phyloP scores from a whole-genome alignment of 805 yeast genomes.

The Saccharomycopsis schoenii region DNA sequence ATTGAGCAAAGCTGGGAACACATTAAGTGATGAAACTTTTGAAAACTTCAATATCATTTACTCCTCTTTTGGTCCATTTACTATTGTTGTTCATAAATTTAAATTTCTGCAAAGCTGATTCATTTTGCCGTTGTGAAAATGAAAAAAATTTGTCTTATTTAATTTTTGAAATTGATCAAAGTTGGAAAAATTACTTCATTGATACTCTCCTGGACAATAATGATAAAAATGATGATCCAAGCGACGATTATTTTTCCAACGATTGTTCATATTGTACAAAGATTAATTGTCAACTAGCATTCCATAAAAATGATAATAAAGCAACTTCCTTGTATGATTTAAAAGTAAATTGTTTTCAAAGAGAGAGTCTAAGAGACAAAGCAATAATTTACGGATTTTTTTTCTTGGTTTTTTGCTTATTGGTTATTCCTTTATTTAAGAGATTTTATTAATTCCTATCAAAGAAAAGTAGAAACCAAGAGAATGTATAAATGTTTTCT shows the following conservation, averaged over 20 bases:
- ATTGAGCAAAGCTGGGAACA: neutral
- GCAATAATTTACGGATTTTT: conserved; percentile 15
- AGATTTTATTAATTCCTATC: neutral
- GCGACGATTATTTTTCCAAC: neutral
- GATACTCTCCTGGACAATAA: neutral
- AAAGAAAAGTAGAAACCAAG: neutral
- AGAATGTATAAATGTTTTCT: neutral
- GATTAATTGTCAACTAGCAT: conserved; percentile 5
- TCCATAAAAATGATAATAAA: neutral
- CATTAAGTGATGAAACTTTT: neutral
- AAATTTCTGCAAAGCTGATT: neutral
- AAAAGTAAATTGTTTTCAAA: conserved; percentile 11
- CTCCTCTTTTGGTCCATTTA: neutral
- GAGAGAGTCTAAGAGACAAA: conserved; percentile 16
- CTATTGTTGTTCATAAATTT: neutral
- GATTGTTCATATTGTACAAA: conserved; percentile 18
- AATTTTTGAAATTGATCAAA: conserved; percentile 5
- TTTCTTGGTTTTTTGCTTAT: conserved; percentile 2
- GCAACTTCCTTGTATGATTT: conserved; percentile 7
- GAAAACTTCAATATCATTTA: neutral
- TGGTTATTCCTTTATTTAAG: conserved; percentile 1
- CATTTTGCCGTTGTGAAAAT: conserved; percentile 16
- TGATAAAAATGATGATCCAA: neutral
- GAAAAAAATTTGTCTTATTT: conserved; percentile 7
- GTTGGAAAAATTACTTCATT: neutral